phyloP scores from a whole-genome alignment of 768 basidiomycete genomes.

The Mycena olivaceomarginata region DNA sequence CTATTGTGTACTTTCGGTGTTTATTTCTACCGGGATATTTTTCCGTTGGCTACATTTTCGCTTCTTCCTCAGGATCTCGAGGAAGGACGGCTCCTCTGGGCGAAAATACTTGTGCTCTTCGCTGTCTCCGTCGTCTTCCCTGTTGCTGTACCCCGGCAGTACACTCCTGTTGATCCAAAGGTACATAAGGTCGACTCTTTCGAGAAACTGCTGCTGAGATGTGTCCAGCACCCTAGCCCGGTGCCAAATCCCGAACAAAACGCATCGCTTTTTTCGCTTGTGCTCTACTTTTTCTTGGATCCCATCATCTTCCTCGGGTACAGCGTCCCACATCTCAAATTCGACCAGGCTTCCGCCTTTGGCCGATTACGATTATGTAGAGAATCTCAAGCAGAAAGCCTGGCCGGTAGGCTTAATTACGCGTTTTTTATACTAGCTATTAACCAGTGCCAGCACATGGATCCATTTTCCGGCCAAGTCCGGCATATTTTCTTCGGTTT shows the following conservation, averaged over 20 bases:
- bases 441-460: conserved; percentile 27
- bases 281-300: conserved; percentile 74
- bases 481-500: conserved; percentile 62
- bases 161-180: conserved; percentile 72
- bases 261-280: conserved; percentile 63
- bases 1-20: conserved; percentile 59
- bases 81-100: conserved; percentile 70
- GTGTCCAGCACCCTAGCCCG: conserved; percentile 54
- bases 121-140: conserved; percentile 70
- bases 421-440: conserved; percentile 32
- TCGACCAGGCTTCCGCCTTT: conserved; percentile 78
- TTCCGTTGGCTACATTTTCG: conserved; percentile 73
- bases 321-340: conserved; percentile 63
- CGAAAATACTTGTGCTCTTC: conserved; percentile 65
- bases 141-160: conserved; percentile 70
- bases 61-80: conserved; percentile 64
- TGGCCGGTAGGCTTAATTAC: conserved; percentile 55
- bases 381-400: conserved; percentile 48
- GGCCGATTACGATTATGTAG: conserved; percentile 71
- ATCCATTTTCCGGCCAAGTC: conserved; percentile 26
- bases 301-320: conserved; percentile 66
- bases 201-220: background rate
- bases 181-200: conserved; percentile 48
- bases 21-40: conserved; percentile 75
- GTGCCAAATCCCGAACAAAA: conserved; percentile 69